Evolutionary conservation across 2,329 filamentous ascomycete species (phyloP), one percentile per base, ranked within the genome.

Genomic region (Hypoxylon sp.): DNA sequence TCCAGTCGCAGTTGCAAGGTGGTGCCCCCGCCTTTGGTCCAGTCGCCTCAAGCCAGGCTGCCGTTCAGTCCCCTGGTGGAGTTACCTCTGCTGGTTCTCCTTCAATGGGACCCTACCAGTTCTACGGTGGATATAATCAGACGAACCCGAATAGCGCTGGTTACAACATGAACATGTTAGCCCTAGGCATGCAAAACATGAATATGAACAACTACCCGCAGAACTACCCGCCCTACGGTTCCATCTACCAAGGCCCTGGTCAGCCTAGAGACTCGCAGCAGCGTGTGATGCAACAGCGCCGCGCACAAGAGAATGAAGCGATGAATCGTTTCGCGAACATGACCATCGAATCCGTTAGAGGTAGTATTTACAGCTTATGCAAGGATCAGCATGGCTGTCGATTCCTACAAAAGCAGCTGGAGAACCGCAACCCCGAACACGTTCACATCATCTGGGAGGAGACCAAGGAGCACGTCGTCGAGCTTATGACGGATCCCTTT

Each of bases 401-500:
- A 65, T 99, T 96, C 79, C 84, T 99, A 62, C 96, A 99, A 83
- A 96, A 97, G 85, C 97, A 98, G 83, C 86, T 99, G 4, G 96
- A 99, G 82, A 95, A 97, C 77, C 91, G 91, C 74, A 90, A 91
- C 73, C 87, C 91, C 4, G 91, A 95, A 28, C 89, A 97, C 75
- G 88, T 98, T 56, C 92, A 97, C 79, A 90, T 94, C 84, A 98
- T 99, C 79, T 99, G 97, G 85, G 85, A 91, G 30, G 96, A 99
- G 84, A 97, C 94, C 58, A 93, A 95, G 78, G 87, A 92, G 77
- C 94, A 98, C 79, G 94, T 99, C 74, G 91, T 97, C 70, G 96
- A 99, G 83, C 86, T 99, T 72, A 99, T 99, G 96, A 98, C 94
- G 67, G 95, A 99, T 81, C 95, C 96, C 9, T 99, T 99, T 80